Base-by-base conservation (phyloP, 2,329 filamentous ascomycete species). In the Talaromyces piceae region DNA sequence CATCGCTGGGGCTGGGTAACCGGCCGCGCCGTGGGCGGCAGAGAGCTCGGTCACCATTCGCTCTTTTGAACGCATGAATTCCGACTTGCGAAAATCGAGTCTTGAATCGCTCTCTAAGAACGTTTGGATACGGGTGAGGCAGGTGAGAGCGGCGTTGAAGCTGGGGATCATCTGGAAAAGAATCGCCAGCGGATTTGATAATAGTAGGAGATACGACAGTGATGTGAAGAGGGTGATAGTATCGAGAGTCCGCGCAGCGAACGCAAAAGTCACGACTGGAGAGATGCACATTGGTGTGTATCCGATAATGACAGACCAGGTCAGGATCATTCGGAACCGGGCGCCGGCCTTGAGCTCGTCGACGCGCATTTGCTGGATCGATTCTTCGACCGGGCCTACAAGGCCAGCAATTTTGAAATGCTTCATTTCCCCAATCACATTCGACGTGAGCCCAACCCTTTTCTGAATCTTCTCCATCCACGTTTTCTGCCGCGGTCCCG, bases 401-500 rank as follows among this genome's bases (percentile, higher is more conserved):
- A 79, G 59, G 0, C 76, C 77, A 0, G 73, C 66, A 47, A 78
- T 70, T 55, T 78, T 79, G 51, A 79, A 66, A 22, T 70, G 71
- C 55, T 77, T 78, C 64, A 80, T 77, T 16, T 69, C 72, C 5
- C 67, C 69, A 0, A 79, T 63, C 54, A 76, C 72, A 7, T 68
- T 68, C 5, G 73, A 66, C 1, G 76, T 79, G 16, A 71, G 69
- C 5, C 69, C 72, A 16, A 79, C 71, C 2, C 77, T 71, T 25
- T 64, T 65, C 57, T 79, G 69, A 7, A 77, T 75, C 12, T 73
- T 74, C 41, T 73, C 65, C 30, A 79, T 67, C 77, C 77, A 79
- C 20, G 61, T 58, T 9, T 67, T 69, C 50, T 77, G 74, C 9
- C 61, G 59, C 3, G 64, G 53, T 30, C 67, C 66, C 4, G 70